A percentile compares a stretch with the other conserved stretches of the same genome.
Conservation (phyloP, 306 rosid genomes). For the Cucumis sativus region DNA sequence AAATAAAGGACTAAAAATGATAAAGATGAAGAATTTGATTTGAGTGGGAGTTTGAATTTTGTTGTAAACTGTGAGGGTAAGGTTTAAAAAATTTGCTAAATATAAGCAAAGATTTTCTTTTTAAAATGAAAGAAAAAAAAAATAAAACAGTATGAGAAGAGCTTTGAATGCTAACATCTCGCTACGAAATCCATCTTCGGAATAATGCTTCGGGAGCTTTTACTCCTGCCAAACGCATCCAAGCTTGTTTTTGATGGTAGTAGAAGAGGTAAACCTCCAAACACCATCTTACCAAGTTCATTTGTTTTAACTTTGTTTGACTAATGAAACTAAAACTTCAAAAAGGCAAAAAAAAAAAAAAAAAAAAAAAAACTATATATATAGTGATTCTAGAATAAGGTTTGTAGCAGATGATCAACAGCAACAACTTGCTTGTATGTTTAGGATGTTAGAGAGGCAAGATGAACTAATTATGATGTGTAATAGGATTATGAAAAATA, state of each 20-base stretch:
- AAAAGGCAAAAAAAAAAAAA: not conserved
- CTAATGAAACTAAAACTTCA: not conserved
- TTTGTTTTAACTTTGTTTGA: not conserved
- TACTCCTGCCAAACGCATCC: constrained; percentile 33
- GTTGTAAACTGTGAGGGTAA: not conserved
- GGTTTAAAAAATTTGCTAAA: not conserved
- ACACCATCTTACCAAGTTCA: not conserved
- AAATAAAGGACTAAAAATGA: not conserved
- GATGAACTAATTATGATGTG: not conserved
- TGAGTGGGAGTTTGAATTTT: not conserved
- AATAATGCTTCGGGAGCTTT: constrained; percentile 30
- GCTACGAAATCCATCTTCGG: constrained; percentile 27
- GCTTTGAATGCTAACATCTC: constrained; percentile 31
- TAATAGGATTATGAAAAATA: not conserved
- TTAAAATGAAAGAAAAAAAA: too few species aligned
- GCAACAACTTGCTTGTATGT: not conserved
- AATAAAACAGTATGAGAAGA: not conserved
- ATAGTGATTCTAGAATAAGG: not conserved
- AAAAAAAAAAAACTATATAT: not conserved
- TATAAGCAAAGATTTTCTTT: not conserved
- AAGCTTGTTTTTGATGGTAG: constrained; percentile 64
- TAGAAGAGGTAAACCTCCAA: constrained; percentile 6
- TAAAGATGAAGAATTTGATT: not conserved
- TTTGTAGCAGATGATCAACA: constrained; percentile 2
- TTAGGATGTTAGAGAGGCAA: not conserved